These are phyloP conservation scores for Nadsonia starkeyi-henricii DNA, from an alignment of 1,139 yeast species.

Conservation along the genomic window DNA sequence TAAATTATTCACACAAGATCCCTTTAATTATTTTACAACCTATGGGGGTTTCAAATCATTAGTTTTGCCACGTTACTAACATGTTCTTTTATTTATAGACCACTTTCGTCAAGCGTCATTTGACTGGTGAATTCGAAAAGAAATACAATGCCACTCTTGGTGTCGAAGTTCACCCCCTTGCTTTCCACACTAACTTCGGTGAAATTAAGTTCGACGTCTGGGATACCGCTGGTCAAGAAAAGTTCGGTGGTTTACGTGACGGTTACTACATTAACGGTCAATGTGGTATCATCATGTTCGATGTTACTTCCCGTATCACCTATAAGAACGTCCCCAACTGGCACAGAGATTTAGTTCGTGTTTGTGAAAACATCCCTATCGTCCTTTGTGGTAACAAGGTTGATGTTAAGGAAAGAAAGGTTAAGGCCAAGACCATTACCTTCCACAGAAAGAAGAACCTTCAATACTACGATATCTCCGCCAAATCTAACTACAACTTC, in stretches of 20 bases:
- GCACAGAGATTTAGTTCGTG: slow-evolving; percentile 97
- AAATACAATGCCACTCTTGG: slow-evolving; percentile 98
- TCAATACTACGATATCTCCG: slow-evolving; percentile 98
- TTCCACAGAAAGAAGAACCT: slow-evolving; percentile 99
- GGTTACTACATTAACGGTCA: slow-evolving; percentile 99
- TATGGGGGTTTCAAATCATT: too few species aligned
- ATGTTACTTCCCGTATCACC: slow-evolving; percentile 97
- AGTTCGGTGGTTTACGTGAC: slow-evolving; percentile 98
- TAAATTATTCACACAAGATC: too few species aligned
- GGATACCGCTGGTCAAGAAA: slow-evolving; percentile 99
- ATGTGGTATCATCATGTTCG: slow-evolving; percentile 99
- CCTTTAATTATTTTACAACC: too few species aligned
- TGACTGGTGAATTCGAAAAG: slow-evolving; percentile 99
- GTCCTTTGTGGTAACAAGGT: slow-evolving; percentile 99
- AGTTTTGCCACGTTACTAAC: neutral
- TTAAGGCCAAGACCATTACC: slow-evolving; percentile 98
- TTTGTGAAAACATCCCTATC: slow-evolving; percentile 98
- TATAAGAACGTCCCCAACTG: slow-evolving; percentile 99
- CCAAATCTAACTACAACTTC: slow-evolving; percentile 98
- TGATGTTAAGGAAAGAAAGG: slow-evolving; percentile 98
- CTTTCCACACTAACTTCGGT: slow-evolving; percentile 97
- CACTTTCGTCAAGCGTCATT: slow-evolving; percentile 98
- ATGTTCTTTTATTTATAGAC: slow-evolving; percentile 47
- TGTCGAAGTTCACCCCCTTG: slow-evolving; percentile 98
- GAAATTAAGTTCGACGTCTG: slow-evolving; percentile 98